Evolutionary conservation across 768 basidiomycete species (phyloP), one percentile per base, ranked within the genome.

Genomic region (Hydnum rufescens): DNA sequence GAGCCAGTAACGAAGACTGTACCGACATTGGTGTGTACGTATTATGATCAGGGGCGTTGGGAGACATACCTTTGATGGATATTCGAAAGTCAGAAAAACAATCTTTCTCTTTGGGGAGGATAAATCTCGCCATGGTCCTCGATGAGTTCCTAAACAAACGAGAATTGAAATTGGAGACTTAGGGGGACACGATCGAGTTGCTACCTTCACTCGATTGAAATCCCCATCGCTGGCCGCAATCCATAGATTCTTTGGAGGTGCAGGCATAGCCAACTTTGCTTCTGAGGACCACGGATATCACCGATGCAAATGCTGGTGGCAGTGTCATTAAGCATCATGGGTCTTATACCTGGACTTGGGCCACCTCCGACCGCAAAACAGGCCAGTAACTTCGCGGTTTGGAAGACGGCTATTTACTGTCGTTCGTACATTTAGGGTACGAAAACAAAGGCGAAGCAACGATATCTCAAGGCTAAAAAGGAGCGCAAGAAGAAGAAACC

Each of bases 191-290:
- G 32, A 5, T 25, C 29, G 61, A n/a, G 19, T n/a, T 51, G 73
- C 48, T 53, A 87, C 88, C 65, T 68, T 71, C 34, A 95, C 77
- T 48, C 82, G 71, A n/a, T 66, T 65, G 31, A 92, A 64, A 67
- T 95, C 83, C 42, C 90, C 90, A 61, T 95, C 90, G 44, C 77
- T 82, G 0, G 90, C 85, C 43, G 90, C 90, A 32, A 95, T 75
- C 90, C 90, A 95, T 43, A 95, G 80, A 66, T 92, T 92, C 62
- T 74, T 75, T 16, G 6, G 28, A 16, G 49, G 13, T 18, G 49
- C 32, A 6, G 49, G 32, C 5, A 50, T 31, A 29, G 44, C 25
- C 44, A 47, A 16, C 23, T 26, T 47, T 8, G 44, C n/a, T n/a
- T n/a, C n/a, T n/a, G n/a, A n/a, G n/a, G n/a, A n/a, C n/a, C n/a